phyloP scores from a whole-genome alignment of 164 flowering plant genomes.

The Malania oleifera region DNA sequence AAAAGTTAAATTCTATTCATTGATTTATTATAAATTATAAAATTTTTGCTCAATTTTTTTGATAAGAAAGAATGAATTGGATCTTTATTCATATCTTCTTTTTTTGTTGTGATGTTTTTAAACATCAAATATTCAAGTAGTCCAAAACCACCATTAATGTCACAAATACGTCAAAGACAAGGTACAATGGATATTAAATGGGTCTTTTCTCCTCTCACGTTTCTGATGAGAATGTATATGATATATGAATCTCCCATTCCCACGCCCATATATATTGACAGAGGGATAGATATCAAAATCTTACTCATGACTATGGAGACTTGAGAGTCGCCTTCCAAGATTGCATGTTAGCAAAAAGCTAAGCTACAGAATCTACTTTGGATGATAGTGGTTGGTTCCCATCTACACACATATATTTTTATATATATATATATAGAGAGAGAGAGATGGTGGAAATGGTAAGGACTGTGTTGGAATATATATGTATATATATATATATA shows the following conservation, averaged over 20 bases:
- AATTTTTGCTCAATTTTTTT: no score
- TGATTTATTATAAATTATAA: no score
- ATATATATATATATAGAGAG: conserved; percentile 6
- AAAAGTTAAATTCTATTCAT: no score
- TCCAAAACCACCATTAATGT: conserved; percentile 15
- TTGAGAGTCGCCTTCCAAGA: conserved; percentile 32
- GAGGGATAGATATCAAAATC: conserved; percentile 15
- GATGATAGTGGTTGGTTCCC: conserved; percentile 47
- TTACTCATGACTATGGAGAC: conserved; percentile 39
- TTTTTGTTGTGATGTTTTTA: conserved; percentile 7
- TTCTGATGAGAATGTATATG: not conserved
- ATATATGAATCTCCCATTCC: conserved; percentile 9
- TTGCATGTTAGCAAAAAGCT: conserved; percentile 58
- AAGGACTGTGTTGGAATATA: conserved; percentile 10
- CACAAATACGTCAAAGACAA: conserved; percentile 2
- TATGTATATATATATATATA: not conserved
- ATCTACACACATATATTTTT: conserved; percentile 2
- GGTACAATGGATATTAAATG: conserved; percentile 14
- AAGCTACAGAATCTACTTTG: conserved; percentile 49
- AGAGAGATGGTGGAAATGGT: conserved; percentile 16
- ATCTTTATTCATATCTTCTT: no score
- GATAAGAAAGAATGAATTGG: no score
- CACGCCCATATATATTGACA: conserved; percentile 35
- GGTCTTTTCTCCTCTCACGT: conserved; percentile 14
- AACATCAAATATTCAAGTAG: no score